Base-by-base conservation (phyloP, 2,329 filamentous ascomycete species). In the Ascochyta fabae region DNA sequence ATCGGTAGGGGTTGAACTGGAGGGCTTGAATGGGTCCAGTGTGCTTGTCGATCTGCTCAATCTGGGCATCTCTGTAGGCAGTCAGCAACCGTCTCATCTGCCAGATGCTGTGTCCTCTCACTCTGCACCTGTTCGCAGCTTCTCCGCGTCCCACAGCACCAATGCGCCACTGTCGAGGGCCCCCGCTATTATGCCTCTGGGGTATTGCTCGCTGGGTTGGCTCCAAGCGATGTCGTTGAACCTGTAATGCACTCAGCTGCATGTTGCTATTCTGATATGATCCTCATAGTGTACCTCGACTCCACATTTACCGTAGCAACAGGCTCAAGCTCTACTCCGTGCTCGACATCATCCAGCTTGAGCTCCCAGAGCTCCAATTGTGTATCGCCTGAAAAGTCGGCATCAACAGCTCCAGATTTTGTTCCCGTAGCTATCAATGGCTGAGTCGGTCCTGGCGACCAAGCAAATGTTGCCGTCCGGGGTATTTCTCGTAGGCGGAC, bases 171-270 rank as follows among this genome's bases (percentile, higher is more conserved):
- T 97, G 77, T 99, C 96, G 61, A 98, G 84, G 60, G 92, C 95
- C 73, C 93, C 95, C 48, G 95, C 95, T 78, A 99, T 95, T 74
- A 99, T 89, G 64, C 96, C 95, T 65, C 86, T 85, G 13, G 91
- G 88, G 70, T 91, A 84, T 60, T 92, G 88, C 58, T 89, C 88
- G 66, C 88, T 90, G 43, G 91, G 87, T 63, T 90, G 87, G 53
- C 92, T 89, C 95, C 95, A 99, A 58, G 94, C 92, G 75, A 99
- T 90, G 73, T 98, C 95, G 77, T 97, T 95, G 78, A 99, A 99
- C 70, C 95, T 96, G 59, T 38, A 23, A 48, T 52, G 49, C 27
- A 16, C 62, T 75, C 55, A 76, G 70, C 46, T 52, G 47, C 41
- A 24, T 44, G 9, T 15, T 27, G 23, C 27, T 12, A 3, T 41